Conservation (phyloP, 495 filamentous ascomycete species). For the Corynascus novoguineensis region DNA sequence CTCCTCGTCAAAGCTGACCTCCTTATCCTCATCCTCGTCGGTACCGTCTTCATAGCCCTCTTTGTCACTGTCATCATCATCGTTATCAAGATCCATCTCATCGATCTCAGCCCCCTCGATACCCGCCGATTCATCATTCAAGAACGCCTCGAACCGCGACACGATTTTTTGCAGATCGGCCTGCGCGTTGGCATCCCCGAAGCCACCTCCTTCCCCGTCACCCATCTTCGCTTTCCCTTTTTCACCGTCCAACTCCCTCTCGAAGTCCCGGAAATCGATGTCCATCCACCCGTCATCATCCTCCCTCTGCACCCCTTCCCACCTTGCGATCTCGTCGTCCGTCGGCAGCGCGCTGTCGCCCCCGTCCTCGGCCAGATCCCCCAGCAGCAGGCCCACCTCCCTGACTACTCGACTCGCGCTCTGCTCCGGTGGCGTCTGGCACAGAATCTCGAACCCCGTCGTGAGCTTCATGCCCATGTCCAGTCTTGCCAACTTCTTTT, state of each 20-base stretch:
- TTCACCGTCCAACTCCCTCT: constrained; percentile 59
- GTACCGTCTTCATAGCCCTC: constrained; percentile 35
- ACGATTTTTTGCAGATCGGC: constrained; percentile 86
- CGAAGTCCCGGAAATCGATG: constrained; percentile 84
- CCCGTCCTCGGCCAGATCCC: constrained; percentile 55
- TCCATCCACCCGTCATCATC: constrained; percentile 93
- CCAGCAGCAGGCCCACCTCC: constrained; percentile 68
- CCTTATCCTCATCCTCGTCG: constrained; percentile 60
- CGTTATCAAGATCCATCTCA: constrained; percentile 62
- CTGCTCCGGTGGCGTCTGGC: constrained; percentile 57
- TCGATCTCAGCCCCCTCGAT: constrained; percentile 73
- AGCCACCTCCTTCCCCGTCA: constrained; percentile 36
- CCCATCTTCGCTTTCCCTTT: constrained; percentile 7
- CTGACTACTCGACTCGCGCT: constrained; percentile 59
- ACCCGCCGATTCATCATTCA: constrained; percentile 80
- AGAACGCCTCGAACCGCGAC: constrained; percentile 82
- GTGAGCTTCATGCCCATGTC: constrained; percentile 86
- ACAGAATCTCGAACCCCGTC: constrained; percentile 86
- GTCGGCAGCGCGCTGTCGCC: constrained; percentile 58
- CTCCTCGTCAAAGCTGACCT: constrained; percentile 75
- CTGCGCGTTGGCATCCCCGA: constrained; percentile 75
- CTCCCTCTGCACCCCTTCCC: constrained; percentile 54
- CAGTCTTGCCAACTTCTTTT: constrained; percentile 37
- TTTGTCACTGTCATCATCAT: constrained; percentile 47
- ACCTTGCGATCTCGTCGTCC: constrained; percentile 64